Evolutionary conservation across 805 yeast species (phyloP).

Genomic region (Blastobotrys peoriensis): DNA sequence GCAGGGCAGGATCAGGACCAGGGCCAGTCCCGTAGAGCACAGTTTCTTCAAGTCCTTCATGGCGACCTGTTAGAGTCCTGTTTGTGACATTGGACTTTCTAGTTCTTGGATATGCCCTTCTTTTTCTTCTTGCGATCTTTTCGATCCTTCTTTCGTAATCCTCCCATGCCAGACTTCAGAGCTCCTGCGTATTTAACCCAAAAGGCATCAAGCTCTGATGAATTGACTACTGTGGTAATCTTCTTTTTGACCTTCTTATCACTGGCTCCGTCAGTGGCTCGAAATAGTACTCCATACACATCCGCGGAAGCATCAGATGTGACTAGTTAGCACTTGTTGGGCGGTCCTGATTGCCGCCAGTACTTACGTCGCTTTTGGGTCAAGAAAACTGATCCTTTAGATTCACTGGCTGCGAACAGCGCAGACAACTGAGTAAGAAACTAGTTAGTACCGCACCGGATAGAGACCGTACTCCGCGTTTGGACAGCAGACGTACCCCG

Average conservation of each 20-base stretch:
- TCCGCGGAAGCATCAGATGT: background rate
- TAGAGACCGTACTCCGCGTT: too few relatives aligned
- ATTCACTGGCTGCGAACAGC: constrained; percentile 24
- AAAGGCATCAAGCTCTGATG: constrained; percentile 56
- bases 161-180: constrained; percentile 65
- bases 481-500: too few relatives aligned
- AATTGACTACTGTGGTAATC: constrained; percentile 64
- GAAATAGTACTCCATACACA: constrained; percentile 55
- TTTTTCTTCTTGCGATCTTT: constrained; percentile 54
- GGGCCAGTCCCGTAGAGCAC: too few relatives aligned
- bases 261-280: constrained; percentile 56
- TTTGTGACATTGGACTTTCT: too few relatives aligned
- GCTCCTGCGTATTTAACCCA: constrained; percentile 71
- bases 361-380: constrained; percentile 31
- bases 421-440: constrained; percentile 25
- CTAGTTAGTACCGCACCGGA: constrained; percentile 12
- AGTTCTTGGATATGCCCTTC: too few relatives aligned
- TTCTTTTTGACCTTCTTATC: constrained; percentile 50
- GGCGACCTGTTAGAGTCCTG: too few relatives aligned
- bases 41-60: too few relatives aligned
- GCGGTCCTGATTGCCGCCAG: constrained; percentile 15
- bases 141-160: constrained; percentile 78
- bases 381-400: constrained; percentile 31
- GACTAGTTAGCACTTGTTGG: constrained; percentile 7
- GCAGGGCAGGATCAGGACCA: too few relatives aligned